Evolutionary conservation across 2,329 filamentous ascomycete genomes (phyloP), one percentile per base, ranked within the genome.

Genomic region (Albophoma yamanashiensis): DNA sequence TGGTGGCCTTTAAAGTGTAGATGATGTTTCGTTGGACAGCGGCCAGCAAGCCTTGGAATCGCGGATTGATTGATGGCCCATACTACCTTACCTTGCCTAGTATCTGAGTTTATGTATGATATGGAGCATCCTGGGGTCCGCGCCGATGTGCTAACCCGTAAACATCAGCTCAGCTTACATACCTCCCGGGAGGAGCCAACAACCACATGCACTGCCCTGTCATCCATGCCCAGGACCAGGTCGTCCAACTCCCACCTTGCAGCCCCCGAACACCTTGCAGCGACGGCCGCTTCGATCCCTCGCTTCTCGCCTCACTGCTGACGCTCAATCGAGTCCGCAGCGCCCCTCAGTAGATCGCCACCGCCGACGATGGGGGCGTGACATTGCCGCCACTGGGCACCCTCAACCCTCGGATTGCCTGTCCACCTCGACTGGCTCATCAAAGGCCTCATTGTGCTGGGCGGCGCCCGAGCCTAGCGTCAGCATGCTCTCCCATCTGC

Each of bases 401-500:
- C 50, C n/a, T 27, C 31, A 12, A 34, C 50, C 36, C 50, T 14
- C 50, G 50, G n/a, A 36, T 53, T 34, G 50, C 20, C 20, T 8
- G 9, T 36, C 31, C 5, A 53, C 50, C 8, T 53, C 17, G 31
- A 36, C 50, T 17, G 50, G 27, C 50, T 12, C 50, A 4, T 53
- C 20, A 12, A 38, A 53, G 6, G 50, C 50, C 20, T 22, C 20
- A 20, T 2, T 38, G 8, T 7, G 50, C 50, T 22, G 50, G 20
- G 20, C 50, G 11, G 50, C 31, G 31, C 11, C 31, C 31, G 31
- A 14, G 22, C 14, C 4, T 20, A 38, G 31, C 20, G 11, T 6
- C 31, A 55, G 34, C 63, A 82, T 82, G 79, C 74, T 82, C 58
- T 81, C 79, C 64, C 78, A 81, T 71, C 75, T 84, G 56, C 81